phyloP scores from a whole-genome alignment of 2,329 filamentous ascomycete genomes.

The Coleophoma cylindrospora region DNA sequence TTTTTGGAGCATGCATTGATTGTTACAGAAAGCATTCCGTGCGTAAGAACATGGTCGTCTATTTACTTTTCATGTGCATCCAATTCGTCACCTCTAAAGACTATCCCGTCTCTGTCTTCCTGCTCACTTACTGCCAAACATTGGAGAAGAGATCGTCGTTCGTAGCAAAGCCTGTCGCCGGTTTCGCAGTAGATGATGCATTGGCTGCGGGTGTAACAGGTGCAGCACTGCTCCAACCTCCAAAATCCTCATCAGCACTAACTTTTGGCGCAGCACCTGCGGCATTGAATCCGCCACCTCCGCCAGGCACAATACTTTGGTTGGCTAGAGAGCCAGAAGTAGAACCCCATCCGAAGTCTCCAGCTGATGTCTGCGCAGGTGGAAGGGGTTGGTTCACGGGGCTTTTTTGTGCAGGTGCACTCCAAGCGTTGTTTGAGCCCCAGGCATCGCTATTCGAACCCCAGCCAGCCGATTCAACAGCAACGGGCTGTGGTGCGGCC shows the following conservation, averaged over 20 bases:
- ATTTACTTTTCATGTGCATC: background rate
- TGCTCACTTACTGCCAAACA: conserved; percentile 69
- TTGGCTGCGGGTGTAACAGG: conserved; percentile 43
- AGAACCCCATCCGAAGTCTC: conserved; percentile 58
- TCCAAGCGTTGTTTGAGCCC: conserved; percentile 82
- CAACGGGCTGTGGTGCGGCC: conserved; percentile 35
- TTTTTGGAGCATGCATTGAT: background rate
- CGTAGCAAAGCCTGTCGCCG: conserved; percentile 54
- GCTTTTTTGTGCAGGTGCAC: conserved; percentile 42
- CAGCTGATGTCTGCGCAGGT: conserved; percentile 35
- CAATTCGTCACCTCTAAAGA: background rate
- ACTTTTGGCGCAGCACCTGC: conserved; percentile 54
- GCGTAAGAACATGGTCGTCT: background rate
- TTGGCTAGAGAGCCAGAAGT: conserved; percentile 43
- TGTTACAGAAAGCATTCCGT: too few relatives aligned
- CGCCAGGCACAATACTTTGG: conserved; percentile 56
- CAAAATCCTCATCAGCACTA: conserved; percentile 89
- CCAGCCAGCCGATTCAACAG: conserved; percentile 27
- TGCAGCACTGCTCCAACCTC: conserved; percentile 80
- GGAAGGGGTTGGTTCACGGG: conserved; percentile 40
- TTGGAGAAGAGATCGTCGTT: conserved; percentile 92
- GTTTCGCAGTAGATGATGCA: conserved; percentile 38
- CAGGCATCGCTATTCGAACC: conserved; percentile 64
- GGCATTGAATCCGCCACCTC: conserved; percentile 59
- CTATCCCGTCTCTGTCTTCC: background rate